Percentiles rank a stretch among this genome's conserved stretches.
These are phyloP conservation scores for Volvox carteri DNA, from an alignment of 163 green algal genomes.

Conservation along the genomic window DNA sequence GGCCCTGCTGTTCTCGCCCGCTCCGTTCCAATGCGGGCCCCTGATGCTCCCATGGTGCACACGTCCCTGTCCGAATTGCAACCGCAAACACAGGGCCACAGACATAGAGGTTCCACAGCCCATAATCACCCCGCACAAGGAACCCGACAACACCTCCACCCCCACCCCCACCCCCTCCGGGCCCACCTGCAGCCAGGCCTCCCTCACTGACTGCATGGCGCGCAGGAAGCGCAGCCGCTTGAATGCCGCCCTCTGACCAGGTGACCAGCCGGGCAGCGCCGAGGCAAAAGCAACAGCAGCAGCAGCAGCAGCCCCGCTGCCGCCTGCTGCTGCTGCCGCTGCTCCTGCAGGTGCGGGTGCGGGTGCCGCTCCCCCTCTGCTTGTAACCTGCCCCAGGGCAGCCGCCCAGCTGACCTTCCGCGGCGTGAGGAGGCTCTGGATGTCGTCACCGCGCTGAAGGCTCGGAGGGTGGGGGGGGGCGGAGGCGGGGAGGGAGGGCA, in stretches of 20 bases:
- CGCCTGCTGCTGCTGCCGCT: neutral
- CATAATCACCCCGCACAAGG: neutral
- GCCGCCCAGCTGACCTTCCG: neutral
- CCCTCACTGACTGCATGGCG: constrained; percentile 30
- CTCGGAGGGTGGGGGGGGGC: neutral
- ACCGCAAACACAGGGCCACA: neutral
- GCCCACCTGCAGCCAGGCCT: constrained; percentile 45
- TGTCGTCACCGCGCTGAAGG: no score
- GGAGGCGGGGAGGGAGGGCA: neutral
- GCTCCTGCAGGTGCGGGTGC: neutral
- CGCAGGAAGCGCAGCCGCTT: constrained; percentile 43
- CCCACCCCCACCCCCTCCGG: neutral
- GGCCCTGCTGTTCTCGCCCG: no score
- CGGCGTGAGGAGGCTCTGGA: neutral
- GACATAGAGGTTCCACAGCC: neutral
- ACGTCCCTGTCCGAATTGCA: neutral
- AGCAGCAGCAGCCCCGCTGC: neutral
- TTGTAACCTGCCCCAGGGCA: neutral
- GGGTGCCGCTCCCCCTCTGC: neutral
- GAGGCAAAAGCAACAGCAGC: neutral
- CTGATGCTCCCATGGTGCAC: neutral
- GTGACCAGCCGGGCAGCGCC: neutral
- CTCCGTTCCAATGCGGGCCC: neutral
- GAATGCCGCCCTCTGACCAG: neutral
- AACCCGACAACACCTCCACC: neutral